Evolutionary conservation across 2,329 filamentous ascomycete genomes (phyloP), one percentile per base, ranked within the genome.

Genomic region (Sphaerostilbella broomeana): DNA sequence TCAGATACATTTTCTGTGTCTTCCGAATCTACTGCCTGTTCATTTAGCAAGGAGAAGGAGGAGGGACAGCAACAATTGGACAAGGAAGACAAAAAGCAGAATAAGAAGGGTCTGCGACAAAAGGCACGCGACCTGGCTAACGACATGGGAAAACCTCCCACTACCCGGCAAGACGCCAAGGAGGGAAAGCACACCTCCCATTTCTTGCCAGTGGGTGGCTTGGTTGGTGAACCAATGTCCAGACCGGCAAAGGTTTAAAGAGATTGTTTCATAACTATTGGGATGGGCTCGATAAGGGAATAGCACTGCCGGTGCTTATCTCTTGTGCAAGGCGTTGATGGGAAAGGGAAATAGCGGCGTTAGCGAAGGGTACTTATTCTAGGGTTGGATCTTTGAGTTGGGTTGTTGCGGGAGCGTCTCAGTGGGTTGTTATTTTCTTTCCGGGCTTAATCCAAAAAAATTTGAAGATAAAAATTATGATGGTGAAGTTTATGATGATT

Each of bases 41-140:
- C 51, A 38, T 51, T 50, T 50, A 37, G 45, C 46, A 57, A 61
- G 46, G 49, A 55, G 28, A 45, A 37, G 28, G 29, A 41, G 40
- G 43, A n/a, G 13, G 24, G 21, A 12, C 38, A 28, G 32, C 29
- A 35, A 33, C 24, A 26, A 12, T 15, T 32, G 15, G 18, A 6
- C 28, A 24, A 38, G 18, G 27, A 36, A 10, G 32, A 40, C 19
- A 35, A 44, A 7, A 28, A 44, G 32, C 37, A 30, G 18, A 33
- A 29, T 6, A 51, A 53, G 21, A 46, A 55, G 31, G 53, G 54
- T 34, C 44, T 59, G 41, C 55, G 56, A 31, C 54, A 60, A 38
- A 55, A 55, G 39, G 57, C 59, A 12, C 57, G 58, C 43, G 57
- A 59, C 31, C 51, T 60, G 35, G 49, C 60, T 20, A 48, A 55